phyloP scores from a whole-genome alignment of 108 stramenopile genomes.

The Cyclotella choctawhatcheeana region DNA sequence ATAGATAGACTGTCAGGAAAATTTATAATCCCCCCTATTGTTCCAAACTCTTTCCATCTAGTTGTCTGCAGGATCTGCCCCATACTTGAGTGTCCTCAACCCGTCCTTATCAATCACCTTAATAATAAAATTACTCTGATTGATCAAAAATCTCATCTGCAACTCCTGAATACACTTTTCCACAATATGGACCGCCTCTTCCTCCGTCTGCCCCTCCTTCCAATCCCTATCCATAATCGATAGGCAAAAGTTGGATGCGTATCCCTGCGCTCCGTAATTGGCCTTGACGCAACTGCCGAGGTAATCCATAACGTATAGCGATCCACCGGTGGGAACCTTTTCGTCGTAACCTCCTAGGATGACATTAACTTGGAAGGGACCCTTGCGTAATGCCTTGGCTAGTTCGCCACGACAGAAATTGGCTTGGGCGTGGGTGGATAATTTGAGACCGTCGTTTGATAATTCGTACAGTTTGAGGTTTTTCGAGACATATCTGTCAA shows the following conservation, averaged over 20 bases:
- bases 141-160: slow-evolving; percentile 90
- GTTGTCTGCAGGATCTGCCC: slow-evolving; percentile 81
- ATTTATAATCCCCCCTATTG: background rate
- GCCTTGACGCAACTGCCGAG: slow-evolving; percentile 87
- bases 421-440: slow-evolving; percentile 93
- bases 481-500: slow-evolving; percentile 87
- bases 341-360: slow-evolving; percentile 93
- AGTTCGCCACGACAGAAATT: slow-evolving; percentile 95
- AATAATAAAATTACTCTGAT: slow-evolving; percentile 94
- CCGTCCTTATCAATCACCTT: slow-evolving; percentile 95
- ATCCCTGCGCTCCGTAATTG: slow-evolving; percentile 89
- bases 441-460: slow-evolving; percentile 86
- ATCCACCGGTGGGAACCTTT: slow-evolving; percentile 55
- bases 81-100: slow-evolving; percentile 74
- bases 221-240: slow-evolving; percentile 97
- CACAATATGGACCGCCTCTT: slow-evolving; percentile 84
- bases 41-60: background rate
- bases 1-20: too few species aligned
- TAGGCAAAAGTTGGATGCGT: slow-evolving; percentile 92
- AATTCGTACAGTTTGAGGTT: slow-evolving; percentile 95
- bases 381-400: slow-evolving; percentile 92
- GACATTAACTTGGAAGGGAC: slow-evolving; percentile 96
- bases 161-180: slow-evolving; percentile 92
- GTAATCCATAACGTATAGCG: slow-evolving; percentile 95
- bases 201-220: slow-evolving; percentile 77